A percentile compares a stretch with the other conserved stretches of the same genome.
Evolutionary conservation across 2,329 filamentous ascomycete species (phyloP).

Genomic region (Aspergillus carbonarius): DNA sequence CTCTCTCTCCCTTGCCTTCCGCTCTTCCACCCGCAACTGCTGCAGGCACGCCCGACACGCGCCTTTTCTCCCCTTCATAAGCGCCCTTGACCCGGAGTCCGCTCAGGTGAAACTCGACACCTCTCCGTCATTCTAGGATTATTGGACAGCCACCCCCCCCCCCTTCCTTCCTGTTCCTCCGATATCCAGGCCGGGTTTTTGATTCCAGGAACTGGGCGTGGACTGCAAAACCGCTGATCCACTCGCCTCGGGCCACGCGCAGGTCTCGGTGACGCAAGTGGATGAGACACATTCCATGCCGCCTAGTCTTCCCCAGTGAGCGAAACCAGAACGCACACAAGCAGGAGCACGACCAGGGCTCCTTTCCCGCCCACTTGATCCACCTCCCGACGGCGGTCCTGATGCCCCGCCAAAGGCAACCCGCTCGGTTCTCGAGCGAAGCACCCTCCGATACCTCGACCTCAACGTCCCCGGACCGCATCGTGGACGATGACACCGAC

Average conservation of each 20-base stretch:
- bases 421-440: conserved; percentile 40
- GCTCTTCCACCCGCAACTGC: conserved; percentile 12
- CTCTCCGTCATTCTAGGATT: background rate
- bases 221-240: background rate
- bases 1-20: conserved; percentile 20
- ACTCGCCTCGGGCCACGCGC: background rate
- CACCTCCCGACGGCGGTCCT: conserved; percentile 7
- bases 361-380: background rate
- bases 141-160: background rate
- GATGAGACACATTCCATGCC: conserved; percentile 14
- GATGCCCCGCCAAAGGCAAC: conserved; percentile 41
- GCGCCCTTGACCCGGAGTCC: conserved; percentile 1
- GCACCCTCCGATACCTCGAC: conserved; percentile 45
- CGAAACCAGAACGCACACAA: conserved; percentile 8
- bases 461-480: conserved; percentile 50
- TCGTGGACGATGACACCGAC: conserved; percentile 85
- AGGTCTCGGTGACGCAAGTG: background rate
- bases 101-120: background rate
- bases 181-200: background rate
- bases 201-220: background rate
- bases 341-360: conserved; percentile 3
- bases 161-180: background rate
- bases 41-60: conserved; percentile 20
- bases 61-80: conserved; percentile 18
- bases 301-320: conserved; percentile 3